These are phyloP conservation scores for Leishmania gerbilli DNA, from an alignment of 208 protist genomes.

Conservation along the genomic window DNA sequence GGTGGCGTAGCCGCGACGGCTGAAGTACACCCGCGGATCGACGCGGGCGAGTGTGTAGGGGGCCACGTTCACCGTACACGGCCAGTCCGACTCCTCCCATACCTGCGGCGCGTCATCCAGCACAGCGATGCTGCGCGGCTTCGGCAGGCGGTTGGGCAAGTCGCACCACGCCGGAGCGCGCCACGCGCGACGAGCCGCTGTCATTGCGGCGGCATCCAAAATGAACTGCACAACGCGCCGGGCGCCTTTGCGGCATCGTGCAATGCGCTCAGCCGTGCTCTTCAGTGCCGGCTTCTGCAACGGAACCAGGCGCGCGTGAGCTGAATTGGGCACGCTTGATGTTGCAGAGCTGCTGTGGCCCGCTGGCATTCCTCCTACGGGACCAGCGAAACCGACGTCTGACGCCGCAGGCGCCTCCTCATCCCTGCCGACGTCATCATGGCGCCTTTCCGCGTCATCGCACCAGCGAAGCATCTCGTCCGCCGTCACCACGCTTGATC, in stretches of 20 bases:
- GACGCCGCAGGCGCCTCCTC: neutral
- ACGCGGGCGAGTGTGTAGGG: constrained; percentile 75
- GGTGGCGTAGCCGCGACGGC: constrained; percentile 37
- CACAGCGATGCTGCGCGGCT: constrained; percentile 61
- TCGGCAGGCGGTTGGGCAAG: constrained; percentile 15
- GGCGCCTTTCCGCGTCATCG: neutral
- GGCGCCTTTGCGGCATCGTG: constrained; percentile 15
- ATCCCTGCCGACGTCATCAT: neutral
- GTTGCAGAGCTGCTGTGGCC: neutral
- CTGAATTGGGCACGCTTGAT: neutral
- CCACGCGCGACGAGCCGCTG: constrained; percentile 17
- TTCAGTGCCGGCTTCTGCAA: neutral
- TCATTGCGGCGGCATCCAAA: constrained; percentile 16
- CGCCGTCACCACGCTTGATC: constrained; percentile 24
- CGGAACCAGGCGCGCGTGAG: too few species aligned
- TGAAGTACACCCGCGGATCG: constrained; percentile 64
- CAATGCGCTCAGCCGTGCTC: constrained; percentile 20
- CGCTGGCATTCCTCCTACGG: neutral
- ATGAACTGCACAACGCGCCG: constrained; percentile 9
- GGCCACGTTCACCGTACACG: constrained; percentile 50
- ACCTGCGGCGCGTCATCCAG: constrained; percentile 81
- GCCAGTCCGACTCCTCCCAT: constrained; percentile 73
- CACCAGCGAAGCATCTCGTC: constrained; percentile 30
- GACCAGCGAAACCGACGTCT: neutral
- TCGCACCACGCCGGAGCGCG: constrained; percentile 33